These are phyloP conservation scores for Coccomyxa subellipsoidea DNA, from an alignment of 163 green algal genomes.

Conservation along the genomic window DNA sequence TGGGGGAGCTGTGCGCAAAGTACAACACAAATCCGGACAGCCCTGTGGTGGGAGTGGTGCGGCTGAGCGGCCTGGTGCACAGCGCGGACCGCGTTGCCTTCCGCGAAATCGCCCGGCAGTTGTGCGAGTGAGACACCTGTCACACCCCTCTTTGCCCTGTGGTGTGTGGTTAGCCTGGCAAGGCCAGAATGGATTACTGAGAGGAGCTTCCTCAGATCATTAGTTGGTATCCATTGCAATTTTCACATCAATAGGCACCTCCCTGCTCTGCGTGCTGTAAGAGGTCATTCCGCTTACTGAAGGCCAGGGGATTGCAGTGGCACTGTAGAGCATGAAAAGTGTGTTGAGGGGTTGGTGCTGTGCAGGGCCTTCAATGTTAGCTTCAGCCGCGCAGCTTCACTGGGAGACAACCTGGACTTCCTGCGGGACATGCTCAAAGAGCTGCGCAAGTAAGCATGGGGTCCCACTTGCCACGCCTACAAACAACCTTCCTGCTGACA, in stretches of 20 bases:
- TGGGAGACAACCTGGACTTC: conserved; percentile 85
- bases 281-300: too few relatives aligned
- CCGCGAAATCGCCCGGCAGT: conserved; percentile 74
- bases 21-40: conserved; percentile 29
- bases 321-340: too few relatives aligned
- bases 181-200: too few relatives aligned
- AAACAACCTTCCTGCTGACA: too few relatives aligned
- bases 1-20: conserved; percentile 24
- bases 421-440: conserved; percentile 66
- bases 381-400: conserved; percentile 54
- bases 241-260: too few relatives aligned
- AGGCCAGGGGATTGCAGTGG: too few relatives aligned
- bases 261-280: too few relatives aligned
- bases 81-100: conserved; percentile 72
- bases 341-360: background rate
- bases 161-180: too few relatives aligned
- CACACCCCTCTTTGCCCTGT: background rate
- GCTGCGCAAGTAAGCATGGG: conserved; percentile 56
- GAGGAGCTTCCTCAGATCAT: too few relatives aligned
- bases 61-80: conserved; percentile 68
- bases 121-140: conserved; percentile 56
- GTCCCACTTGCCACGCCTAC: background rate
- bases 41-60: conserved; percentile 55
- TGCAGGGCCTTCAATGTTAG: background rate
- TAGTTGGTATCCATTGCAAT: too few relatives aligned